Percentiles rank a stretch among this genome's conserved stretches.
Evolutionary conservation across 495 filamentous ascomycete genomes (phyloP).

Genomic region (Neurospora sp.): DNA sequence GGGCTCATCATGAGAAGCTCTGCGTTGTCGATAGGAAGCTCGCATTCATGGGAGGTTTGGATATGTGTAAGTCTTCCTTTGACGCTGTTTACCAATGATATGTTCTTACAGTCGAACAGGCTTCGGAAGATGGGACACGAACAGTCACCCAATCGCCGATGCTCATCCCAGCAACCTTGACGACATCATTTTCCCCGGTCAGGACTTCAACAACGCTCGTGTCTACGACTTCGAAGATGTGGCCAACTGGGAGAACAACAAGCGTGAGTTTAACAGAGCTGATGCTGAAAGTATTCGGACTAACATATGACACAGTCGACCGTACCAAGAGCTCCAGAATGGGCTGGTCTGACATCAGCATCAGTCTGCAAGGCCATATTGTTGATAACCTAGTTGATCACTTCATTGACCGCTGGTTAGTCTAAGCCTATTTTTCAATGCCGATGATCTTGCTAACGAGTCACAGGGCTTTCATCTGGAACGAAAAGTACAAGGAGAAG

Average conservation of each 20-base stretch:
- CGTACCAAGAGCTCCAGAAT: constrained; percentile 72
- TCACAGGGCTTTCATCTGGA: constrained; percentile 76
- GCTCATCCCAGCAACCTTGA: constrained; percentile 69
- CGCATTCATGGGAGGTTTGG: constrained; percentile 86
- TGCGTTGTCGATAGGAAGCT: constrained; percentile 68
- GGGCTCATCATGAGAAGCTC: constrained; percentile 95
- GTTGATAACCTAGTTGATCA: constrained; percentile 68
- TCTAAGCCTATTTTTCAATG: not conserved
- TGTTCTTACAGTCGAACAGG: constrained; percentile 22
- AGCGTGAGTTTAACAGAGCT: constrained; percentile 31
- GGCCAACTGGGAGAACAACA: constrained; percentile 72
- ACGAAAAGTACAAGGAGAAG: constrained; percentile 65
- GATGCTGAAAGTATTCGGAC: not conserved
- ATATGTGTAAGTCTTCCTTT: constrained; percentile 39
- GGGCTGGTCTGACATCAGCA: constrained; percentile 87
- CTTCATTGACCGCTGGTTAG: constrained; percentile 65
- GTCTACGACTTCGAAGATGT: constrained; percentile 85
- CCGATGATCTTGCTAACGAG: not conserved
- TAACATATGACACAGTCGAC: constrained; percentile 42
- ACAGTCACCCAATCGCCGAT: constrained; percentile 73
- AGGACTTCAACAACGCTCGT: constrained; percentile 91
- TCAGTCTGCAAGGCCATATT: constrained; percentile 71
- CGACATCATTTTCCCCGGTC: constrained; percentile 72
- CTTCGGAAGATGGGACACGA: constrained; percentile 55
- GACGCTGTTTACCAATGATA: too few relatives aligned